phyloP scores from a whole-genome alignment of 768 basidiomycete genomes.

The Tylopilus sp. region DNA sequence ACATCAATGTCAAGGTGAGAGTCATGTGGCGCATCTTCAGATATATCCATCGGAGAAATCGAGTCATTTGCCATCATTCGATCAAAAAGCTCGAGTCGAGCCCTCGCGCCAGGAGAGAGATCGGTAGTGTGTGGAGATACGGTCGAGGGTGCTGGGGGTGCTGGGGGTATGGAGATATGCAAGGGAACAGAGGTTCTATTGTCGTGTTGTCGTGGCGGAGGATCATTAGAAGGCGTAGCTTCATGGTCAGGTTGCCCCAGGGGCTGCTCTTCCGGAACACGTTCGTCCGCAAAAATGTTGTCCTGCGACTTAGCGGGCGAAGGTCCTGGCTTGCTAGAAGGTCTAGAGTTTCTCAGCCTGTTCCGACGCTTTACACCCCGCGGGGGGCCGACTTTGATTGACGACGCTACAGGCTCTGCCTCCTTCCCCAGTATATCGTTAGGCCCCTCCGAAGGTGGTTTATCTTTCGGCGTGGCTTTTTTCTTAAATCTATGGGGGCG shows the following conservation, averaged over 20 bases:
- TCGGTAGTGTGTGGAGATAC: slow-evolving; percentile 2
- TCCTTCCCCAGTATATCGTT: slow-evolving; percentile 4
- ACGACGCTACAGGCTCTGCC: background rate
- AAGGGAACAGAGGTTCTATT: background rate
- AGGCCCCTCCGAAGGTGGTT: background rate
- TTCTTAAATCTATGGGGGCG: slow-evolving; percentile 2
- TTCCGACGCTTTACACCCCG: slow-evolving; percentile 16
- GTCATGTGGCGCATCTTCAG: background rate
- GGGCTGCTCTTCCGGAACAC: background rate
- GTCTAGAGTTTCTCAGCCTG: background rate
- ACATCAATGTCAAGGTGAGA: slow-evolving; percentile 1
- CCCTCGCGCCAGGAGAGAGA: slow-evolving; percentile 27
- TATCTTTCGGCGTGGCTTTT: background rate
- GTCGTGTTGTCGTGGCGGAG: background rate
- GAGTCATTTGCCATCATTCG: slow-evolving; percentile 16
- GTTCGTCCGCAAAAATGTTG: background rate
- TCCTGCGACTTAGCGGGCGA: background rate
- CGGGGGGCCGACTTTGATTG: slow-evolving; percentile 26
- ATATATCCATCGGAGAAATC: background rate
- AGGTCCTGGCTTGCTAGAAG: background rate
- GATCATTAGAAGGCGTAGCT: background rate
- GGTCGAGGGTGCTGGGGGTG: background rate
- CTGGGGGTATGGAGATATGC: slow-evolving; percentile 8
- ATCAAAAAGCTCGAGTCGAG: slow-evolving; percentile 30
- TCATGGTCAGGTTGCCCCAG: background rate